These are phyloP conservation scores for Alternaria hordeiaustralica DNA, from an alignment of 2,329 filamentous ascomycete genomes.

Conservation along the genomic window DNA sequence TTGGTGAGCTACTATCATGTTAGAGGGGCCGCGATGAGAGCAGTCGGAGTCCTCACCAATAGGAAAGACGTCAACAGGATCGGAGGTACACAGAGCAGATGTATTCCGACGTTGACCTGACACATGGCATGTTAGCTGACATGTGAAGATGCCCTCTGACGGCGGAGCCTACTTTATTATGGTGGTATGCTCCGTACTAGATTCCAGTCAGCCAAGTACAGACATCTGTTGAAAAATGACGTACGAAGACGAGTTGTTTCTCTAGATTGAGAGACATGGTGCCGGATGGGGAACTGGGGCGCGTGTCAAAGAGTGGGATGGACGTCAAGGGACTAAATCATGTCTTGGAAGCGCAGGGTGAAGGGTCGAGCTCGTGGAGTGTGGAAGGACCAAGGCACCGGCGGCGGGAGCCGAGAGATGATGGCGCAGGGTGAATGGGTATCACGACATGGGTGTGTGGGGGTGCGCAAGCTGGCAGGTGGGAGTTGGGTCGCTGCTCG, in stretches of 20 bases:
- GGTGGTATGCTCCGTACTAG: conserved; percentile 85
- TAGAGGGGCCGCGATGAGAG: conserved; percentile 3
- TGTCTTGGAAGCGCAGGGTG: conserved; percentile 28
- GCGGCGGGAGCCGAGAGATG: conserved; percentile 23
- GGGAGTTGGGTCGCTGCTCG: conserved; percentile 16
- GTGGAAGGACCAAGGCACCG: conserved; percentile 14
- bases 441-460: conserved; percentile 35
- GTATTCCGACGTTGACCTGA: conserved; percentile 77
- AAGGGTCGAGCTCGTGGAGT: background rate
- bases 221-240: conserved; percentile 41
- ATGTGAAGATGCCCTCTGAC: conserved; percentile 13
- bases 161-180: conserved; percentile 64
- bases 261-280: conserved; percentile 73
- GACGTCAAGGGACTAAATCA: conserved; percentile 31
- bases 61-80: conserved; percentile 75
- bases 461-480: conserved; percentile 31
- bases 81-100: conserved; percentile 79
- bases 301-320: conserved; percentile 33
- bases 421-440: conserved; percentile 29
- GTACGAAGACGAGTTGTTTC: conserved; percentile 81
- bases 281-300: conserved; percentile 37
- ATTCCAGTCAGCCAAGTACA: conserved; percentile 19
- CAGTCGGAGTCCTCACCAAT: conserved; percentile 62
- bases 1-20: conserved; percentile 60
- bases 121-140: conserved; percentile 31